Base-by-base conservation (phyloP, 1,139 yeast genomes). In the Entelexis sorbosivorans region DNA sequence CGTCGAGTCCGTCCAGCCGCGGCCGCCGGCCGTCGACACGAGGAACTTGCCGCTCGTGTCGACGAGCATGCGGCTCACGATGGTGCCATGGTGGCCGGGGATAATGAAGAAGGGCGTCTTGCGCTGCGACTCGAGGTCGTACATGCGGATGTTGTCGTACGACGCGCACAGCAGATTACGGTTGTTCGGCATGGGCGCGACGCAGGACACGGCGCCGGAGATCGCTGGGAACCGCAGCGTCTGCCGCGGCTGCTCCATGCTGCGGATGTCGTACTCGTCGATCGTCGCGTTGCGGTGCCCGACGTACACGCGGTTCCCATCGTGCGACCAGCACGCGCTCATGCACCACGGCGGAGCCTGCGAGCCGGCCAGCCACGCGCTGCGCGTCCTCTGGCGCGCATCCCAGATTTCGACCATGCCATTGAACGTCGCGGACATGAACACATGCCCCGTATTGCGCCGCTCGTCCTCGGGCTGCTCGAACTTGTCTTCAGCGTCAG, bases 321-420 rank as follows among this genome's bases (percentile, higher is more conserved):
- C 81, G 51, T 74, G 73, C 6, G 95, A 82, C 97, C 97, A 93
- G 49, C 87, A 78, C 0, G 95, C 81, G n/a, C 87, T 77, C 76
- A 84, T 81, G 66, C 95, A 83, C 97, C 97, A 91, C 0, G 98
- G 98, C 1, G 97, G 96, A 0, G 81, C 76, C 0, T 79, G 79
- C 7, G 74, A 71, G 0, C 87, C 77, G 1, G 79, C 78, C 22
- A 84, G 67, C 38, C 76, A 71, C 3, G 81, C 73, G 0, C 80
- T 82, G 1, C 71, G 66, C 5, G 65, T 58, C 1, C 69, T 63
- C 1, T 74, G 65, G 55, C 98, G 74, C 5, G 76, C 69, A 66
- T 91, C 98, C 96, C 96, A 89, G 10, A 91, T 69, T 56, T 78
- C 79, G 6, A 89, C 68, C 0, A 82, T 73, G 8, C 99, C 98